phyloP scores from a whole-genome alignment of 2,329 filamentous ascomycete species.

The Cladobotryum mycophilum region DNA sequence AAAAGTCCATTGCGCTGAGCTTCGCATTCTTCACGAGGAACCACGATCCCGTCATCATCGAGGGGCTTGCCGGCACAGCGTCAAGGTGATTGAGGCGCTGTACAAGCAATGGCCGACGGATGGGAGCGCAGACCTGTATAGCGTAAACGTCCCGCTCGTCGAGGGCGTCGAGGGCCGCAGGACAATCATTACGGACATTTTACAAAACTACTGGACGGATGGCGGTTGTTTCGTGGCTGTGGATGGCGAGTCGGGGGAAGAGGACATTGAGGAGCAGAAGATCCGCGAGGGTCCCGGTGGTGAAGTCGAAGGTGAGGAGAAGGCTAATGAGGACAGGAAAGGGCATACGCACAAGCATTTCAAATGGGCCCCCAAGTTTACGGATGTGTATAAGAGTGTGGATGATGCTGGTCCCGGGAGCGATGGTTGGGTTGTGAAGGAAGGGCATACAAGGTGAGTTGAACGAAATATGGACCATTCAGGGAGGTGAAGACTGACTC shows the following conservation, averaged over 20 bases:
- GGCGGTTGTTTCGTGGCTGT: constrained; percentile 83
- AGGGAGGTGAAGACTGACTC: too few species aligned
- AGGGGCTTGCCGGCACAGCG: constrained; percentile 66
- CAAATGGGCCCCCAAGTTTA: constrained; percentile 86
- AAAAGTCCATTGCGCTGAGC: constrained; percentile 70
- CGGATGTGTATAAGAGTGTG: constrained; percentile 84
- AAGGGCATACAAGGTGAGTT: constrained; percentile 75
- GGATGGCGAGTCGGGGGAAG: constrained; percentile 56
- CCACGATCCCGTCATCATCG: constrained; percentile 77
- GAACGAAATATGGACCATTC: too few species aligned
- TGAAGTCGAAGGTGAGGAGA: constrained; percentile 33
- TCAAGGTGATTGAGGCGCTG: constrained; percentile 73
- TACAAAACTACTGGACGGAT: constrained; percentile 86
- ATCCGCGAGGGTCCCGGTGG: constrained; percentile 61
- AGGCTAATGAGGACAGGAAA: constrained; percentile 19
- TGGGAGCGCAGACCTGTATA: constrained; percentile 72
- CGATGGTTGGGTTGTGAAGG: constrained; percentile 87
- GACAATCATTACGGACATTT: constrained; percentile 75
- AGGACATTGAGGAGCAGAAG: constrained; percentile 59
- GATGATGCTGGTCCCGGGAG: constrained; percentile 71
- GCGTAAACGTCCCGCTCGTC: constrained; percentile 81
- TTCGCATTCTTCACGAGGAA: constrained; percentile 86
- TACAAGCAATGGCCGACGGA: constrained; percentile 65
- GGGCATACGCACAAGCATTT: constrained; percentile 77
- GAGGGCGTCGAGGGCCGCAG: constrained; percentile 65